Base-by-base conservation (phyloP, 2,329 filamentous ascomycete species). In the Lachnellula cervina region DNA sequence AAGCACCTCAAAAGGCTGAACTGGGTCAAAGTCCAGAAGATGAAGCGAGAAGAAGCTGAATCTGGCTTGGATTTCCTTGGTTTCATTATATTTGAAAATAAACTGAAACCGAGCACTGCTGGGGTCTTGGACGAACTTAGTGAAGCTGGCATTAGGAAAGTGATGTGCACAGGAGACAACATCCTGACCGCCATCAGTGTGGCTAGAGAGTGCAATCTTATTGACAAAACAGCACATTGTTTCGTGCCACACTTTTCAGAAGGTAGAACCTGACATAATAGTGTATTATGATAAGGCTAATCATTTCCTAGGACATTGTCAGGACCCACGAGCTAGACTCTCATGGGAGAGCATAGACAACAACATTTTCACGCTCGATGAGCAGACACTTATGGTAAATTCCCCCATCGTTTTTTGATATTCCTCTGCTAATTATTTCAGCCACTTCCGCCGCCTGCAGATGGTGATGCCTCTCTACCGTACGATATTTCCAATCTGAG, bases 41-140 rank as follows among this genome's bases (percentile, higher is more conserved):
- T 97, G 87, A 88, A 85, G 64, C 87, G 94, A 32, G 76, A 85
- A 40, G 89, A 97, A 52, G 92, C 89, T 8, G 94, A 99, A 71
- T 87, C 83, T 3, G 79, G 85, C 34, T 80, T 99, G 11, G 84
- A 93, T 46, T 97, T 99, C 68, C 81, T 92, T 37, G 94, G 94
- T 5, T 99, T 99, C 73, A 97, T 99, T 68, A 87, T 99, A 52
- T 99, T 99, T 65, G 94, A 99, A 74, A 99, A 99, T 75, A 99
- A 99, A 73, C 76, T 99, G 59, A 99, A 99, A 71, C 86, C 89
- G 1, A 91, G 83, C 19, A 97, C 93, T 0, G 81, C 89, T 1
- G 81, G 80, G 1, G 88, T 97, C 35, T 83, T 99, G 25, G 81
- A 88, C 54, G 92, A 97, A 72, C 80, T 99, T 3, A 80, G 83